Evolutionary conservation across 2,329 filamentous ascomycete genomes (phyloP), one percentile per base, ranked within the genome.

Genomic region (Apiospora aurea): DNA sequence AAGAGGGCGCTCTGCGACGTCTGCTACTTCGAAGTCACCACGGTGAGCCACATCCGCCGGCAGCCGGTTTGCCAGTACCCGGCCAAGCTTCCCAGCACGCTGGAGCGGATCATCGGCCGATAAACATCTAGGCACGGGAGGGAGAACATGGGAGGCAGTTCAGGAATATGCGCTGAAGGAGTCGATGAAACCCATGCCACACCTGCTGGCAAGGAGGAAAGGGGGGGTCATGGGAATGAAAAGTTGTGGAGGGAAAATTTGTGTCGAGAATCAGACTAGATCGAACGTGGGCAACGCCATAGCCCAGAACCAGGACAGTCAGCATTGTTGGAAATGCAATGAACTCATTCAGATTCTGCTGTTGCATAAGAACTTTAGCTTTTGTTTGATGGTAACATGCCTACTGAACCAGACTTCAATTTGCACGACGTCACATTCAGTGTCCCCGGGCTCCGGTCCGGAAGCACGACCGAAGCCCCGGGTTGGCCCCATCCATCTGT

Each of bases 1-100:
- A 44, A 46, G 66, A 68, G 46, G 41, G 13, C 18, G 66, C 43
- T 68, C 24, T 68, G 66, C 66, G 43, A 68, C 24, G 16, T 68
- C 0, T 68, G 43, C 66, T 68, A 68, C 66, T 68, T 29, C 24
- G 66, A 68, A 26, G 10, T 26, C 24, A 68, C 13, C 38, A 68
- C 21, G 11, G 21, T 68, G 41, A 68, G 38, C 53, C 53, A 61
- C 8, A 61, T 61, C 6, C 53, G 53, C 3, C 53, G 53, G 7
- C 29, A 61, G 16, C 29, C 29, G 26, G 34, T 21, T 4, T 61
- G 53, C 29, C 16, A 11, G 53, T 61, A 61, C 16, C 53, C 53
- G 26, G 34, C 8, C 16, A 61, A 61, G 53, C 53, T 34, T 38
- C 53, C 53, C 3, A 61, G 53, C 18, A 10, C 53, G 34, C 7